Evolutionary conservation across 345 rosid species (phyloP), one percentile per base, ranked within the genome.

Genomic region (Citrus cavaleriei): DNA sequence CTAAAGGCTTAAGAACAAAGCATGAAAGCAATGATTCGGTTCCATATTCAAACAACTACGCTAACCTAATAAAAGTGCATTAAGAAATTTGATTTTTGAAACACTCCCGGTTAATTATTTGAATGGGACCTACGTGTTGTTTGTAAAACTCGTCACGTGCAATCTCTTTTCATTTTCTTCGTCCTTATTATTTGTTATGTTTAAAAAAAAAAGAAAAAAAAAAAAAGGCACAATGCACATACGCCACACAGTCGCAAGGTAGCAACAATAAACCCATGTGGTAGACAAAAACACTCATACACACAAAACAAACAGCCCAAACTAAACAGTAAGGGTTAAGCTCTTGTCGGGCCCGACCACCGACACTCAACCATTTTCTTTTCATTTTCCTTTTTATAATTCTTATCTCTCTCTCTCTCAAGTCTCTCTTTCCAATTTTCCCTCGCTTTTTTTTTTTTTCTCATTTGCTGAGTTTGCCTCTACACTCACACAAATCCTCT

Each of bases 341-440:
- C 0, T 79, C 19, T 10, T 1, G 8, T 0, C 68, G 76, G 86
- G 69, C 77, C 87, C 90, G 79, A 57, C 83, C 90, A 90, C 93
- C 93, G 92, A 90, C 95, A 81, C 87, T 81, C 77, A 79, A 80
- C 73, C 80, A 81, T 81, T 74, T 27, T 46, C 81, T 40, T 49
- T 54, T 22, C 5, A 54, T 68, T 27, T 76, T 46, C 10, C 6
- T 32, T 34, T 72, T 74, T 63, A 72, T 66, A 68, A 61, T 72
- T 6, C 1, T 67, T 70, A 62, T 3, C 32, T 30, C 30, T 2
- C 30, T 30, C 34, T 64, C 65, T 18, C 19, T 32, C 59, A 24
- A 46, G 10, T 27, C 18, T 65, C 25, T 35, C 75, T 68, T 34
- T 24, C 40, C 55, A 2, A 25, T n/a, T 74, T 65, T 70, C 16